phyloP scores from a whole-genome alignment of 1,284 basidiomycete species.

The Puccinia novopanici region DNA sequence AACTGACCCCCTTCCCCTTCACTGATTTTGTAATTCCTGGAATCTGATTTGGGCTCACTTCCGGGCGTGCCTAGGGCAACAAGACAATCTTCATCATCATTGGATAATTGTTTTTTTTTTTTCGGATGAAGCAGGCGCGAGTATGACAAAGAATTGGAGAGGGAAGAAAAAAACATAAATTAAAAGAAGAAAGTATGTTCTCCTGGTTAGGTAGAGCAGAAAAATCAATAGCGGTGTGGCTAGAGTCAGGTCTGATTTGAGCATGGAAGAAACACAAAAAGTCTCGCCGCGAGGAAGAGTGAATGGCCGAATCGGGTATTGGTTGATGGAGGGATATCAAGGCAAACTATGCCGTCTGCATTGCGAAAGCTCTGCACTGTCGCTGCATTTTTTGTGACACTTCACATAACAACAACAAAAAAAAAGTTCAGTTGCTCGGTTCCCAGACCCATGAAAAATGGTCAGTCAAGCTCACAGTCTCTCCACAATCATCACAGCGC shows the following conservation, averaged over 20 bases:
- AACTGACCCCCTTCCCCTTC: too few relatives aligned
- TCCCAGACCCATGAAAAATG: background rate
- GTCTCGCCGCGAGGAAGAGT: background rate
- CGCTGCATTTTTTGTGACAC: conserved; percentile 48
- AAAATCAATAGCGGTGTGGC: background rate
- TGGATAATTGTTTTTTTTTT: too few relatives aligned
- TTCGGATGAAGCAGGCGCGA: background rate
- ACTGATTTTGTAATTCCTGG: too few relatives aligned
- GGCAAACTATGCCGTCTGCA: background rate
- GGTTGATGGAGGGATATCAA: background rate
- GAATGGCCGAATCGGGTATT: too few relatives aligned
- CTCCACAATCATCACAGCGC: conserved; percentile 46
- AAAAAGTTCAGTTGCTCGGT: background rate
- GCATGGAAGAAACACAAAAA: too few relatives aligned
- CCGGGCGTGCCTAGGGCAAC: too few relatives aligned
- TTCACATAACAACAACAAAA: background rate
- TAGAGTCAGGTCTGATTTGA: background rate
- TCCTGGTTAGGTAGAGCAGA: background rate
- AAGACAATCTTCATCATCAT: too few relatives aligned
- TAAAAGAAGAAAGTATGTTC: background rate
- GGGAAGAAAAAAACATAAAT: background rate
- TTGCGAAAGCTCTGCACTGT: background rate
- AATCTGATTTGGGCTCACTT: too few relatives aligned
- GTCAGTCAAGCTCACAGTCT: conserved; percentile 25
- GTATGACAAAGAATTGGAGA: background rate